These are phyloP conservation scores for Ceratobasidium theobromae DNA, from an alignment of 1,284 basidiomycete species.

Conservation along the genomic window DNA sequence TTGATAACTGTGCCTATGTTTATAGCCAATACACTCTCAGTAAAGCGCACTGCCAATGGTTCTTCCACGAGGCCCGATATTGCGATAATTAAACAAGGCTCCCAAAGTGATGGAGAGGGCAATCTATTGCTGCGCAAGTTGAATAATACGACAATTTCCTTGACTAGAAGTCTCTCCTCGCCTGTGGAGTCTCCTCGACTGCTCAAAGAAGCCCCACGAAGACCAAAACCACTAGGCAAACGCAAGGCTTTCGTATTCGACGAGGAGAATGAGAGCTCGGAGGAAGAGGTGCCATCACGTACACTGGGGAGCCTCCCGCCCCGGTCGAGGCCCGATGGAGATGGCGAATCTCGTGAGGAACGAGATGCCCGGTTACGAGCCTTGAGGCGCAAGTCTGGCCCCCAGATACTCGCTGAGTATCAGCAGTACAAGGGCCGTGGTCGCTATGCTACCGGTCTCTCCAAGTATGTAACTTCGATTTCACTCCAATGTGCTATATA, in stretches of 20 bases:
- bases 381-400: conserved; percentile 21
- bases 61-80: background rate
- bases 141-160: background rate
- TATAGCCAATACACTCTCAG: background rate
- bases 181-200: conserved; percentile 19
- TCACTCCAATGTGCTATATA: background rate
- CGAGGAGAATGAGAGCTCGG: background rate
- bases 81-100: background rate
- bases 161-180: conserved; percentile 30
- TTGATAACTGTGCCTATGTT: background rate
- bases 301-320: no score
- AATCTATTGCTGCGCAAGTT: background rate
- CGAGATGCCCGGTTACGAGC: conserved; percentile 12
- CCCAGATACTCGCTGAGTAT: conserved; percentile 46
- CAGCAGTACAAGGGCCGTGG: conserved; percentile 55
- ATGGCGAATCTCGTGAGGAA: conserved; percentile 11
- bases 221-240: conserved; percentile 5
- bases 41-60: background rate
- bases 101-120: conserved; percentile 17
- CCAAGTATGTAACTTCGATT: background rate
- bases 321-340: no score
- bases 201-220: background rate
- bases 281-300: background rate
- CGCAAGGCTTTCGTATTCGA: conserved; percentile 13
- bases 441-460: conserved; percentile 45